Evolutionary conservation across 345 rosid genomes (phyloP), one percentile per base, ranked within the genome.

Genomic region (Cardamine chenopodiifolia): DNA sequence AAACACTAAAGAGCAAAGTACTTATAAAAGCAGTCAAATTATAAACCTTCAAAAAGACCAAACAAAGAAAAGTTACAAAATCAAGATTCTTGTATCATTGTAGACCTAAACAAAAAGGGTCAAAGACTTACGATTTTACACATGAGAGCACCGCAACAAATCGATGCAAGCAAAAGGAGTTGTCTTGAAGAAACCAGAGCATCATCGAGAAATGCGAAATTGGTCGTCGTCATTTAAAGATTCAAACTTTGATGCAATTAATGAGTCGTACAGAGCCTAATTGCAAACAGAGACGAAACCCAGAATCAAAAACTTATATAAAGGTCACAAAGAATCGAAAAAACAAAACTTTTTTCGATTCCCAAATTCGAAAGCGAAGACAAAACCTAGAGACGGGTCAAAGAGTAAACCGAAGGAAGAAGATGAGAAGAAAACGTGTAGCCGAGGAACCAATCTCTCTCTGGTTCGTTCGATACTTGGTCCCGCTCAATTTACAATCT

Each of bases 1-100:
- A 92, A 55, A 80, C 84, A 72, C 70, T 69, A 55, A 88, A 92
- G 78, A 82, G 80, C 65, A 79, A 63, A 53, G 20, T 47, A 71
- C 94, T 87, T 52, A 85, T 53, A 62, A 65, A 65, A 79, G 81
- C 89, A 58, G 91, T 90, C 72, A 88, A 68, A 47, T 85, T 74
- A 71, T 92, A 92, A 54, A 88, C 90, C 97, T 92, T 76, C 79
- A 44, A n/a, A 60, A 60, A 61, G 0, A 50, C 4, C 26, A 31
- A 35, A 39, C 19, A 11, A 32, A 8, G 3, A n/a, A 0, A n/a
- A 53, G 14, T 20, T 15, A 54, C 2, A 65, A 39, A 61, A 28
- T 50, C 26, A 17, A 28, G 31, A 59, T 9, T 60, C 62, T 29
- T 60, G 45, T 14, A 54, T 18, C 35, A 14, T 61, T 53, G 1